Conservation (phyloP, 169 alveolate genomes). For the Eimeria brunetti region DNA sequence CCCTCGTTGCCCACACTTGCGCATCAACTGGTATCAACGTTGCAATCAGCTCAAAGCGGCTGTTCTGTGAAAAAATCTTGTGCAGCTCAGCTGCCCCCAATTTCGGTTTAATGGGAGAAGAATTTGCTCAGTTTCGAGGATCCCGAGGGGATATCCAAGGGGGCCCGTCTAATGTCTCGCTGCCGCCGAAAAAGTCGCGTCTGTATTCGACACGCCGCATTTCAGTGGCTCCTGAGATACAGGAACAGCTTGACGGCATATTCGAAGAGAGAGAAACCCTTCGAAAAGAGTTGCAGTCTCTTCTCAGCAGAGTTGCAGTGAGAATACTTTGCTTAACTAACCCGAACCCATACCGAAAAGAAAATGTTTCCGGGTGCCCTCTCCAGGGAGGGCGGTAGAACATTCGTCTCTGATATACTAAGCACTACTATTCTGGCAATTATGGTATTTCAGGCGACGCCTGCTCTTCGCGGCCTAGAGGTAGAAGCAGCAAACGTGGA, state of each 20-base stretch:
- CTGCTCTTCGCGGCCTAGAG: slow-evolving; percentile 44
- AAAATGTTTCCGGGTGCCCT: background rate
- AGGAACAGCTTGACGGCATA: slow-evolving; percentile 19
- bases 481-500: slow-evolving; percentile 43
- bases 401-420: background rate
- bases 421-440: background rate
- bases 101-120: background rate
- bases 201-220: background rate
- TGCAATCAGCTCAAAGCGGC: background rate
- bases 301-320: slow-evolving; percentile 47
- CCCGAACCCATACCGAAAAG: background rate
- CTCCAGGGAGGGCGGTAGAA: background rate
- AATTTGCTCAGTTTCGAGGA: background rate
- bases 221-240: slow-evolving; percentile 20
- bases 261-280: background rate
- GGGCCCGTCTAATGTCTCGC: background rate
- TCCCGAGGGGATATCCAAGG: background rate
- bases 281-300: slow-evolving; percentile 12
- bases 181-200: slow-evolving; percentile 10
- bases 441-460: background rate
- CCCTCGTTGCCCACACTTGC: background rate
- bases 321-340: background rate
- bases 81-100: slow-evolving; percentile 33
- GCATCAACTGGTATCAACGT: background rate
- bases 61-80: background rate